phyloP scores from a whole-genome alignment of 2,329 filamentous ascomycete species.

The Sporothrix curviconia region DNA sequence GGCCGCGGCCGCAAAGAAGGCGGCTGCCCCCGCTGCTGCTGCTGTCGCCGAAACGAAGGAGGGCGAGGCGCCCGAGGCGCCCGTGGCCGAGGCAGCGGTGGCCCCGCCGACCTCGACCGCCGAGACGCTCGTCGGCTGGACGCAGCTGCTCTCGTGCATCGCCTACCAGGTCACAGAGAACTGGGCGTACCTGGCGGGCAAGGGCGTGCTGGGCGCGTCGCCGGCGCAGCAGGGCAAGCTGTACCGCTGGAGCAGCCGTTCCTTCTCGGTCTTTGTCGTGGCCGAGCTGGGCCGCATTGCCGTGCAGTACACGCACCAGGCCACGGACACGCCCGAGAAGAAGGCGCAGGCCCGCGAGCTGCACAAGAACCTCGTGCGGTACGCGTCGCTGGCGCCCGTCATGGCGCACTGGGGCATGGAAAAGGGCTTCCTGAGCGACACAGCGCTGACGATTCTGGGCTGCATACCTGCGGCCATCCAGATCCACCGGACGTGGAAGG shows the following conservation, averaged over 20 bases:
- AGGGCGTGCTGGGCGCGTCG: conserved; percentile 59
- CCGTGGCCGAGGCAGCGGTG: conserved; percentile 34
- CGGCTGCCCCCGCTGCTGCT: too few relatives aligned
- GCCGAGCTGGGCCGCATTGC: conserved; percentile 65
- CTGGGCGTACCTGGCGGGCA: conserved; percentile 65
- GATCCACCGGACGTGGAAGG: conserved; percentile 40
- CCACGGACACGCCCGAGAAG: conserved; percentile 33
- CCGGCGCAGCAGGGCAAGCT: conserved; percentile 53
- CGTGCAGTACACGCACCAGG: conserved; percentile 36
- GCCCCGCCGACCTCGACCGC: conserved; percentile 34
- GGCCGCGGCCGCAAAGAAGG: conserved; percentile 34
- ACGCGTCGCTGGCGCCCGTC: conserved; percentile 71
- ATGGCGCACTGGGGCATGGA: conserved; percentile 78
- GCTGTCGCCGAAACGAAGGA: too few relatives aligned
- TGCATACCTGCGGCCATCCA: conserved; percentile 39
- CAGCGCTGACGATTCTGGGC: conserved; percentile 36
- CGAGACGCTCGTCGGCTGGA: conserved; percentile 50
- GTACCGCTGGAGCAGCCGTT: conserved; percentile 67
- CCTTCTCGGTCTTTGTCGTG: conserved; percentile 73
- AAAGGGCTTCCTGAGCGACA: conserved; percentile 45
- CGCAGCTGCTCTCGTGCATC: conserved; percentile 62
- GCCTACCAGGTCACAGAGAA: conserved; percentile 79
- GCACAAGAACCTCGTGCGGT: conserved; percentile 62
- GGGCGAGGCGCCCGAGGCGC: conserved; percentile 34
- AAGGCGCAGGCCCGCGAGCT: conserved; percentile 45